Evolutionary conservation across 257 asterid species (phyloP).

Genomic region (Nyctanthes arbortristis): DNA sequence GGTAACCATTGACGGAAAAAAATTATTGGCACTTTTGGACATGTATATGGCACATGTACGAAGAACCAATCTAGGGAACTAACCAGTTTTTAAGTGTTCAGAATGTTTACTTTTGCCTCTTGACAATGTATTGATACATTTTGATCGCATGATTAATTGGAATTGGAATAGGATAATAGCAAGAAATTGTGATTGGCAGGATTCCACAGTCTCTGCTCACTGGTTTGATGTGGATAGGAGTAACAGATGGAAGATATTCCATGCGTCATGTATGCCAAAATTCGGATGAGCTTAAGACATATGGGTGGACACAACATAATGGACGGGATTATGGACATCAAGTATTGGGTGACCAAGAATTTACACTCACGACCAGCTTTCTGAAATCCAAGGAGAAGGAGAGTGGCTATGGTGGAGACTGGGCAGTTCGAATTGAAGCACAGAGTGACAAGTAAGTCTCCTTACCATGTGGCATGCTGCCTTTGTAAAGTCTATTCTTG

Average conservation of each 20-base stretch:
- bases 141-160: not conserved
- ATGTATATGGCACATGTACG: not conserved
- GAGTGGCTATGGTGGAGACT: slow-evolving; percentile 98
- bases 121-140: not conserved
- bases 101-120: not conserved
- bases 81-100: not conserved
- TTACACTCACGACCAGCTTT: slow-evolving; percentile 79
- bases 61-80: not conserved
- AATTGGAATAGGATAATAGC: slow-evolving; percentile 17
- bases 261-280: slow-evolving; percentile 92
- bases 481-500: slow-evolving; percentile 8
- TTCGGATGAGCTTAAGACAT: slow-evolving; percentile 80
- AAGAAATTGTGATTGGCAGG: slow-evolving; percentile 50
- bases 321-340: slow-evolving; percentile 96
- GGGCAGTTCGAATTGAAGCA: slow-evolving; percentile 84
- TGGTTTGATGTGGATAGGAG: slow-evolving; percentile 98
- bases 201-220: slow-evolving; percentile 85
- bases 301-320: slow-evolving; percentile 94
- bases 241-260: slow-evolving; percentile 74
- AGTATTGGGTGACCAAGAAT: slow-evolving; percentile 68
- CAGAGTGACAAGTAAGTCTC: slow-evolving; percentile 60
- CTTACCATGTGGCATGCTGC: slow-evolving; percentile 30
- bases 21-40: not conserved
- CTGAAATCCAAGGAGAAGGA: slow-evolving; percentile 71
- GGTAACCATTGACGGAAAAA: not conserved